Evolutionary conservation across 208 protist genomes (phyloP).

Genomic region (Leishmania mexicana): DNA sequence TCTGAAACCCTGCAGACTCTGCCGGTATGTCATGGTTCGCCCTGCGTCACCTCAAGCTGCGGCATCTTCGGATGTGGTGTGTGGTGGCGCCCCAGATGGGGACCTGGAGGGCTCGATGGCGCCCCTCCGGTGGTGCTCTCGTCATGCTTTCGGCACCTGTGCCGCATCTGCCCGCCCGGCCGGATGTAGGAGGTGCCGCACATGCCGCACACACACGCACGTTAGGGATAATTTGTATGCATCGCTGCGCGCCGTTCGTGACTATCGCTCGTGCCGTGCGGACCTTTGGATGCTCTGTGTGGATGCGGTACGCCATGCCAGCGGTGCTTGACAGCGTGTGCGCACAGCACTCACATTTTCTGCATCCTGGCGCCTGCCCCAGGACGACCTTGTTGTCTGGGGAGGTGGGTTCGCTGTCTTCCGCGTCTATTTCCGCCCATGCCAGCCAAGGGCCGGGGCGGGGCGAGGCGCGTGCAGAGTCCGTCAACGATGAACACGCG

Average conservation of each 20-base stretch:
- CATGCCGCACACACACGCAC: background rate
- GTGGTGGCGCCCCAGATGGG: background rate
- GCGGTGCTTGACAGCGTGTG: background rate
- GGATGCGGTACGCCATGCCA: background rate
- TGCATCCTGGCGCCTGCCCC: background rate
- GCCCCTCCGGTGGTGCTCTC: background rate
- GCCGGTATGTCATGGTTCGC: background rate
- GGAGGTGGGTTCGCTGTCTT: background rate
- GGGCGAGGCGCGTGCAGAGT: background rate
- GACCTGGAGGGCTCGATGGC: background rate
- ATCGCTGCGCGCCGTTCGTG: background rate
- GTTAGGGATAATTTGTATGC: background rate
- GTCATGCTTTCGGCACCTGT: background rate
- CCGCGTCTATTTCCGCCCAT: background rate
- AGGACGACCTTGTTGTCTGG: background rate
- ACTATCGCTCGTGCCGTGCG: background rate
- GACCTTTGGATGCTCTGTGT: background rate
- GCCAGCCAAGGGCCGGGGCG: background rate
- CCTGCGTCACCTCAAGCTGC: background rate
- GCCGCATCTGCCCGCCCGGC: too few relatives aligned
- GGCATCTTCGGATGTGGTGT: background rate
- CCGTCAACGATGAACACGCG: background rate
- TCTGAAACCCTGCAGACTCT: background rate
- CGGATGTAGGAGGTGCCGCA: background rate
- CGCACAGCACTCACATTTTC: background rate